A percentile compares a stretch with the other conserved stretches of the same genome.
phyloP scores from a whole-genome alignment of 805 yeast species.

The Ogataea salicorniae region DNA sequence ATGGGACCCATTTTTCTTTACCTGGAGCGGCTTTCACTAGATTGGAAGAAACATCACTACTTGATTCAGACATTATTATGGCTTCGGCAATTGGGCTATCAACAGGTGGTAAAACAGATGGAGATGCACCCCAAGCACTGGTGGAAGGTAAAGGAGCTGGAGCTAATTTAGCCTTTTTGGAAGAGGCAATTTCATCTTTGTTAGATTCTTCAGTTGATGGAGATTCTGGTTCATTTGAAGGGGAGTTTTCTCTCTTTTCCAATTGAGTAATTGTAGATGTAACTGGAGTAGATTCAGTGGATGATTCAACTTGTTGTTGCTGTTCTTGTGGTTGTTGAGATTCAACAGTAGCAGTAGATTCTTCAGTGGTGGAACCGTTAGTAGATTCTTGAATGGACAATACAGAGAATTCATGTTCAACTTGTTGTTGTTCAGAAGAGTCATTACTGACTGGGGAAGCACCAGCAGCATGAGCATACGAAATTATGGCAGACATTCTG shows the following conservation, averaged over 20 bases:
- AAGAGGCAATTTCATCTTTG: constrained; percentile 18
- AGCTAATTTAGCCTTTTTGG: constrained; percentile 36
- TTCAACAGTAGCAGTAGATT: not conserved
- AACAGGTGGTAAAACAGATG: constrained; percentile 24
- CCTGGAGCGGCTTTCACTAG: constrained; percentile 32
- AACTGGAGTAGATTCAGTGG: not conserved
- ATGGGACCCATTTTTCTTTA: constrained; percentile 72
- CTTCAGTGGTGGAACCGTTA: not conserved
- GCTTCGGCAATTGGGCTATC: constrained; percentile 36
- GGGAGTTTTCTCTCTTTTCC: constrained; percentile 7
- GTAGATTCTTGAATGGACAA: constrained; percentile 1
- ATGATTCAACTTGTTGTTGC: not conserved
- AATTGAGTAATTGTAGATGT: not conserved
- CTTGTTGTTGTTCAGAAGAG: constrained; percentile 4
- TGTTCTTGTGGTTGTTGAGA: not conserved
- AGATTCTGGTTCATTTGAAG: constrained; percentile 5
- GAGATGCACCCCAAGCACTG: constrained; percentile 52
- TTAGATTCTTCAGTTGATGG: constrained; percentile 3
- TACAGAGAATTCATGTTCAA: constrained; percentile 11
- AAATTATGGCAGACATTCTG: constrained; percentile 23
- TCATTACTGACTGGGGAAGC: constrained; percentile 14
- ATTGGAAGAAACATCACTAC: constrained; percentile 11
- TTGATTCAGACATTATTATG: constrained; percentile 24
- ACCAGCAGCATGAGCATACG: constrained; percentile 32
- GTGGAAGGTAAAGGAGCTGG: constrained; percentile 65